A percentile compares a stretch with the other conserved stretches of the same genome.
Conservation (phyloP, 441 rosid species). For the Croton laevigatus region DNA sequence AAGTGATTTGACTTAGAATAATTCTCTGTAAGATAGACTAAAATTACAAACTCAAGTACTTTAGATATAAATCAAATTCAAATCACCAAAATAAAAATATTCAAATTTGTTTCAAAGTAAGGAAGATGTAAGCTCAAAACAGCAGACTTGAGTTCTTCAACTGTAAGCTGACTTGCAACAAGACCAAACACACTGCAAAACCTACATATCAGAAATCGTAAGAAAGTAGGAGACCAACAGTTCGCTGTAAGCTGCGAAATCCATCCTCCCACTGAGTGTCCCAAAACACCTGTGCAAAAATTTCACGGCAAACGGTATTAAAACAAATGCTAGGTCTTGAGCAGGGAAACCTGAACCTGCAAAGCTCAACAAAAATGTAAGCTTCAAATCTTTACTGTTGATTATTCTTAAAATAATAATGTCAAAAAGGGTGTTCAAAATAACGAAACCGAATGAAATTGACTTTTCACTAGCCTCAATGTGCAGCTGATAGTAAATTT, state of each 20-base stretch:
- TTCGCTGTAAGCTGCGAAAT: conserved; percentile 2
- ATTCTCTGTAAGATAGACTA: too few species aligned
- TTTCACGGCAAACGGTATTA: conserved; percentile 27
- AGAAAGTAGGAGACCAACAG: background rate
- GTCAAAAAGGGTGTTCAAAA: conserved; percentile 4
- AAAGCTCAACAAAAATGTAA: conserved; percentile 28
- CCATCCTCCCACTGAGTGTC: background rate
- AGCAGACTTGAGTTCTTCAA: background rate
- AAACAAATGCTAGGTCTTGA: conserved; percentile 18
- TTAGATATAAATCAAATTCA: too few species aligned
- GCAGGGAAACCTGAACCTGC: conserved; percentile 57
- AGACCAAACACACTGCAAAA: background rate
- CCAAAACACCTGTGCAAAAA: conserved; percentile 35
- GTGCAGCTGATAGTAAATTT: conserved; percentile 23
- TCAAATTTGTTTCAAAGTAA: too few species aligned
- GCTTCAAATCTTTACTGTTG: background rate
- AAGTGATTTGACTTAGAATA: too few species aligned
- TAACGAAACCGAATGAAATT: conserved; percentile 27
- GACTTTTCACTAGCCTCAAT: conserved; percentile 29
- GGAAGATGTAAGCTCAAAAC: background rate
- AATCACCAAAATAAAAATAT: too few species aligned
- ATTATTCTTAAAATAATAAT: background rate
- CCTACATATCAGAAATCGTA: background rate
- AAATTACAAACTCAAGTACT: too few species aligned
- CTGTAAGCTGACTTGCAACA: background rate